Evolutionary conservation across 345 rosid genomes (phyloP).

Genomic region (Litchi chinensis): DNA sequence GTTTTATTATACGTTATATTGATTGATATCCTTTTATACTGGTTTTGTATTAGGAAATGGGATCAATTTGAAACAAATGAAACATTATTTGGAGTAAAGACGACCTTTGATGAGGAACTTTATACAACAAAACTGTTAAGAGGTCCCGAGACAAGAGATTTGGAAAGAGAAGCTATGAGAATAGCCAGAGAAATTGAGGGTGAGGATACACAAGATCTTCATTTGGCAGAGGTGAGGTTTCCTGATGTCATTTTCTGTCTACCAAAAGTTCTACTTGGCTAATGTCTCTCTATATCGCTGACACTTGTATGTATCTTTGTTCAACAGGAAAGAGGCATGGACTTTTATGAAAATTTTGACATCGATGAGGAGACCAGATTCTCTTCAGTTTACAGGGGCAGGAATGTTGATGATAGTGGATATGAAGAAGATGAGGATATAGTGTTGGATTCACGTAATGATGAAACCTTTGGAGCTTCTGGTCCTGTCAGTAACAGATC

Average conservation of each 20-base stretch:
- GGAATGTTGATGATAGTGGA: constrained; percentile 71
- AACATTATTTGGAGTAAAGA: constrained; percentile 79
- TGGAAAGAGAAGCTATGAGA: constrained; percentile 78
- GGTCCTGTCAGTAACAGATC: constrained; percentile 41
- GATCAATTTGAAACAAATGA: constrained; percentile 84
- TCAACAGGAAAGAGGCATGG: constrained; percentile 82
- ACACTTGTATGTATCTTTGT: constrained; percentile 23
- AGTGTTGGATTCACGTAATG: constrained; percentile 55
- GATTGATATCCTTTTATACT: not conserved
- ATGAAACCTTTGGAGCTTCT: constrained; percentile 65
- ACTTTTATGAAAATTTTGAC: constrained; percentile 56
- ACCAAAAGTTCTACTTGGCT: constrained; percentile 3
- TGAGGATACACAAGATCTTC: constrained; percentile 82
- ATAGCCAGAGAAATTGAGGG: constrained; percentile 95
- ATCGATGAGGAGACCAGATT: constrained; percentile 84
- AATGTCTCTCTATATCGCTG: constrained; percentile 10
- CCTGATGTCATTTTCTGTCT: constrained; percentile 15
- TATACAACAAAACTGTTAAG: constrained; percentile 85
- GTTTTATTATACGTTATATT: not conserved
- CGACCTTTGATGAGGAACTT: constrained; percentile 86
- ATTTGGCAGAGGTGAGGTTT: constrained; percentile 81
- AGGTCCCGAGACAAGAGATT: constrained; percentile 58
- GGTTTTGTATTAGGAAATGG: constrained; percentile 59
- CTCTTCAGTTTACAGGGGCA: constrained; percentile 72
- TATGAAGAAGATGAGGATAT: constrained; percentile 68